Conservation (phyloP, 78 protist genomes). For the Trichosphaerium sp. region DNA sequence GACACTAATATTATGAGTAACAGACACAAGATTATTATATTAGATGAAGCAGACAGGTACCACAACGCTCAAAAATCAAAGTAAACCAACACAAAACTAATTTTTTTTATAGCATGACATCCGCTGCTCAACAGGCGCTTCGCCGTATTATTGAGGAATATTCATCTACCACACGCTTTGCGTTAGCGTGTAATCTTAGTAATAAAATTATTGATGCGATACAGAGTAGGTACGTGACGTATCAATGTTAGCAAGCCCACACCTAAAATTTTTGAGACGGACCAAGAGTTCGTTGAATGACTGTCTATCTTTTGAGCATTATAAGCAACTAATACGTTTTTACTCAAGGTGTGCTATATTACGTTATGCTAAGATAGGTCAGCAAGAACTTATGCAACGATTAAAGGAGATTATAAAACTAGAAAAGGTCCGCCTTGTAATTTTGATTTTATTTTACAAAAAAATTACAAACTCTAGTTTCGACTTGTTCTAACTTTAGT, state of each 20-base stretch:
- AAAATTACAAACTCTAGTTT: not conserved
- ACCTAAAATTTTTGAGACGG: not conserved
- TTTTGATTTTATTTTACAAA: not conserved
- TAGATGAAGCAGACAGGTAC: slow-evolving; percentile 95
- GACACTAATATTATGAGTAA: not conserved
- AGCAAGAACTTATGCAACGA: slow-evolving; percentile 57
- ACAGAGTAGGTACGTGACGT: slow-evolving; percentile 42
- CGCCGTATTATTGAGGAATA: slow-evolving; percentile 90
- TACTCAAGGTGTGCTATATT: slow-evolving; percentile 87
- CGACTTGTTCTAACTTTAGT: not conserved
- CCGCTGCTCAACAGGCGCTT: slow-evolving; percentile 96
- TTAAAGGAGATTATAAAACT: slow-evolving; percentile 25
- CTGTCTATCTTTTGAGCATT: too few relatives aligned
- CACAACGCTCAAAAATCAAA: not conserved
- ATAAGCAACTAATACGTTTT: too few relatives aligned
- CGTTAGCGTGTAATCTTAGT: slow-evolving; percentile 91
- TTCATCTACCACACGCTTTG: slow-evolving; percentile 90
- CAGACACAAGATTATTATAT: slow-evolving; percentile 88
- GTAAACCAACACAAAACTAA: too few relatives aligned
- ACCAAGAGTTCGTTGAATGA: not conserved
- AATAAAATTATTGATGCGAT: slow-evolving; percentile 94
- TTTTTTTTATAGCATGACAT: slow-evolving; percentile 94
- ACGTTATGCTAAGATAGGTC: slow-evolving; percentile 62
- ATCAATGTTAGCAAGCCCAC: not conserved
- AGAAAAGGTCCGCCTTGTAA: slow-evolving; percentile 34